Base-by-base conservation (phyloP, 2,329 filamentous ascomycete genomes). In the Sclerotinia trifoliorum region DNA sequence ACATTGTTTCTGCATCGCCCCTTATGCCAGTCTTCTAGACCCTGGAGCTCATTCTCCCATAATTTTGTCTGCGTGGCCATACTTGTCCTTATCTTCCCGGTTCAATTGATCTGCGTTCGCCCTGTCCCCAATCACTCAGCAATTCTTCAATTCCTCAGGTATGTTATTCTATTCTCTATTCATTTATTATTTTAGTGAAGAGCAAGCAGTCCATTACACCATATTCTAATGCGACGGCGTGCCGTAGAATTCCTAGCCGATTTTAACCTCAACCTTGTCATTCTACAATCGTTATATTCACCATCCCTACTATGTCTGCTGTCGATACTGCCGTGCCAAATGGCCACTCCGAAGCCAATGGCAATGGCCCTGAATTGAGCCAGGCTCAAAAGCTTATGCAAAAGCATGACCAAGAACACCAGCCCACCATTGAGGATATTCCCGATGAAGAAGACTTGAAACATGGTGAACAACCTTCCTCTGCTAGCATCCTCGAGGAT, bases 401-500 rank as follows among this genome's bases (percentile, higher is more conserved):
- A 77, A 85, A 88, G 79, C 89, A 91, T 74, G 80, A 84, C 56
- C 79, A 80, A 73, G 78, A 79, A 70, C 80, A 78, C 79, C 84
- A 87, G 75, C 85, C 86, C 72, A 93, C 89, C 32, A 85, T 97
- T 72, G 93, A 97, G 80, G 93, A 97, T 61, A 88, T 86, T 51
- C 84, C 85, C 39, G 93, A 97, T 77, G 92, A 96, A 79, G 92
- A 95, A 78, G 92, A 96, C 54, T 79, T 88, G 72, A 81, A 82
- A 72, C 81, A 85, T 80, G 81, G 85, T 74, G 82, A 84, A 67
- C 84, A 81, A 65, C 85, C 81, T 67, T 80, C 79, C 57, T 77
- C 77, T 65, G 75, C 74, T 67, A 78, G 76, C 52, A 74, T 80
- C 71, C 75, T 78, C 67, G 74, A 78, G 69, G 69, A 76, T 58